Evolutionary conservation across 129 eudicot genomes (phyloP), one percentile per base, ranked within the genome.

Genomic region (Lonicera japonica): DNA sequence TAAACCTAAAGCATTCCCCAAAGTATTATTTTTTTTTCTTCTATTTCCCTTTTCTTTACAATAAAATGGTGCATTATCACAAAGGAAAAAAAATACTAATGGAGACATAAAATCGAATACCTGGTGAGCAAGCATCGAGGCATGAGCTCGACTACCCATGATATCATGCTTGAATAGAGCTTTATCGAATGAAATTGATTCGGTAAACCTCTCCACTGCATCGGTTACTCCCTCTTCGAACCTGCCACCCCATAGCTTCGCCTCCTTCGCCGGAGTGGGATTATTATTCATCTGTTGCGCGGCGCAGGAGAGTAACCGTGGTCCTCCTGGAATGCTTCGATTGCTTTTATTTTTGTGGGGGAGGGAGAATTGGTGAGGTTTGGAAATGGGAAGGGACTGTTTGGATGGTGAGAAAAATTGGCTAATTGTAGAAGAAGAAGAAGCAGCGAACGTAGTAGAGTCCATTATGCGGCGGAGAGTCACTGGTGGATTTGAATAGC

Each of bases 101-200:
- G 1, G 16, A 43, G 16, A 43, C 13, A 43, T 43, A 14, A 43
- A 43, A 43, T 20, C 21, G n/a, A 15, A 43, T 39, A 94, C 99
- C 96, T 94, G 99, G 20, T 77, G 81, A 18, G 95, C 95, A 41
- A 94, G 99, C 99, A 94, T 94, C 25, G 86, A 66, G 41, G 99
- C 99, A 52, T 94, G 99, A 50, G 99, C 99, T 1, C 94, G 80
- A 60, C 99, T 94, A 1, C 96, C 99, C 84, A 74, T 85, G 54
- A 94, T 94, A 29, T 94, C 99, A 17, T 94, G 99, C 80, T 83
- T 94, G 68, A 88, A 94, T 11, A 94, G 92, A 8, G 86, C 86
- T 25, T 94, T 88, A 41, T 90, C 95, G 25, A 75, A 88, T 0
- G 99, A 94, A 15, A 94, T 85, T 10, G 99, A 94, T 54, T 94